phyloP scores from a whole-genome alignment of 768 basidiomycete species.

The Tylopilus felleus region DNA sequence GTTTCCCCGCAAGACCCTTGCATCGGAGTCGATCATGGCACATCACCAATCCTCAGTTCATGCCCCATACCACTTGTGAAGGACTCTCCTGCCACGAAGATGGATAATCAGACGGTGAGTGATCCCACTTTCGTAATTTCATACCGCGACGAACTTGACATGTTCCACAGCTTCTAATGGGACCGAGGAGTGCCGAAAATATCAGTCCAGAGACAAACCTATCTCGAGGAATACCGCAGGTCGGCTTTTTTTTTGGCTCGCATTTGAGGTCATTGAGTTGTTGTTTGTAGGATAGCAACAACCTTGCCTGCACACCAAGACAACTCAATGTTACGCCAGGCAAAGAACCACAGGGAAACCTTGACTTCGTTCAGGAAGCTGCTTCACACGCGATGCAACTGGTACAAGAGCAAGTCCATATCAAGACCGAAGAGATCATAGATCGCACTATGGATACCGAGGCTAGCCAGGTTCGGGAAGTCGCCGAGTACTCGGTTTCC shows the following conservation, averaged over 20 bases:
- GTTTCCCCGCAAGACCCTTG: neutral
- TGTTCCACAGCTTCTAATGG: constrained; percentile 1
- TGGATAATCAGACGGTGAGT: constrained; percentile 8
- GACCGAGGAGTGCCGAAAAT: neutral
- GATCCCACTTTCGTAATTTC: neutral
- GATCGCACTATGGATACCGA: neutral
- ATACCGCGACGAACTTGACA: neutral
- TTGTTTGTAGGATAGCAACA: constrained; percentile 6
- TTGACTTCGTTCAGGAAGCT: constrained; percentile 14
- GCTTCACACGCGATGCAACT: neutral
- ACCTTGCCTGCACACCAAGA: neutral
- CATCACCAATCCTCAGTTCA: neutral
- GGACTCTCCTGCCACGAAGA: neutral
- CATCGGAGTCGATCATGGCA: neutral
- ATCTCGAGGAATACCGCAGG: constrained; percentile 8
- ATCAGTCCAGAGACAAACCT: neutral
- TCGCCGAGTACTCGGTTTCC: neutral
- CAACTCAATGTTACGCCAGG: constrained; percentile 14
- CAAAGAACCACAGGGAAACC: constrained; percentile 33
- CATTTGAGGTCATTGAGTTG: neutral
- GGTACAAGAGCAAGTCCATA: neutral
- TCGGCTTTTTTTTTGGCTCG: constrained; percentile 7
- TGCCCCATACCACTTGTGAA: neutral
- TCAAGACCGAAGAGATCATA: constrained; percentile 1
- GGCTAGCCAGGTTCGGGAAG: neutral